Evolutionary conservation across 2,329 filamentous ascomycete genomes (phyloP).

Genomic region (Aureobasidium subglaciale): DNA sequence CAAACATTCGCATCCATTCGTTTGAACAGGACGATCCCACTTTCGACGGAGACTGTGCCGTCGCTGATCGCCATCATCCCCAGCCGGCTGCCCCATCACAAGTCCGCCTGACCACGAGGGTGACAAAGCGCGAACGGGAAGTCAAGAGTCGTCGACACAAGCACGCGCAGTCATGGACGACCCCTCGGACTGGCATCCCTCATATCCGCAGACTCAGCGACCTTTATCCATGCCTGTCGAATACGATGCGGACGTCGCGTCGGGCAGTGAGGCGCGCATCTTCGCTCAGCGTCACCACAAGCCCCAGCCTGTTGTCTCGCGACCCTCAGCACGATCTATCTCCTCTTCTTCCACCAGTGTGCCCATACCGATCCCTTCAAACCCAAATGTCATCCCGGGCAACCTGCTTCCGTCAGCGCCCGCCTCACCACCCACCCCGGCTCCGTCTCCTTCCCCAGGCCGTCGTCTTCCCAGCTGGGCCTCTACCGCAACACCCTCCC

Average conservation of each 20-base stretch:
- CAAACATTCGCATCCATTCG: background rate
- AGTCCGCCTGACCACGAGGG: conserved; percentile 7
- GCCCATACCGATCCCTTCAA: conserved; percentile 36
- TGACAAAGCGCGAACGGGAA: background rate
- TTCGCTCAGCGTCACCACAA: conserved; percentile 10
- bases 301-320: conserved; percentile 1
- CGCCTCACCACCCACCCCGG: conserved; percentile 60
- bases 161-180: conserved; percentile 16
- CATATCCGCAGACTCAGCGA: conserved; percentile 17
- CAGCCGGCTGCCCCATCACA: background rate
- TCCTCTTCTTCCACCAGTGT: conserved; percentile 33
- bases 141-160: background rate
- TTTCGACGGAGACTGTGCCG: background rate
- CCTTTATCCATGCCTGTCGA: conserved; percentile 17
- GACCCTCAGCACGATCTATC: conserved; percentile 15
- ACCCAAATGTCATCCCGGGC: conserved; percentile 45
- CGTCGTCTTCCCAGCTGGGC: conserved; percentile 66
- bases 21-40: background rate
- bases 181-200: conserved; percentile 16
- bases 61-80: conserved; percentile 6
- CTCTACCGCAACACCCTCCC: conserved; percentile 66
- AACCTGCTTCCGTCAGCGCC: conserved; percentile 59
- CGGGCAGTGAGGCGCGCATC: conserved; percentile 10
- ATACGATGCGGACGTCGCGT: conserved; percentile 14
- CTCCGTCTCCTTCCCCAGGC: conserved; percentile 58